Base-by-base conservation (phyloP, 176 grass and related monocot species). In the Cocos nucifera region DNA sequence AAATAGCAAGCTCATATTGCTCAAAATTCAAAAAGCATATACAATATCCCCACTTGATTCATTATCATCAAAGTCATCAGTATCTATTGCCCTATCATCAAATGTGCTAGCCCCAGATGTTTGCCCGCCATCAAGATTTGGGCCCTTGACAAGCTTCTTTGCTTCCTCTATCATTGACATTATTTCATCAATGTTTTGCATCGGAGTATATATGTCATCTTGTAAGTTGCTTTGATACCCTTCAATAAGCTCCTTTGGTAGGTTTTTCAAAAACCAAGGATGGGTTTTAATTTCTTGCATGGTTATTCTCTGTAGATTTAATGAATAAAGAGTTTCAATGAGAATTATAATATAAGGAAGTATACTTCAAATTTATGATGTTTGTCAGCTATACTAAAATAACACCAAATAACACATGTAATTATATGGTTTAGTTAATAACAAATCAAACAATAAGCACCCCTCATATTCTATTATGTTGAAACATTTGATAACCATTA, bases 281-380 rank as follows among this genome's bases (percentile, higher is more conserved):
- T 99, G 88, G 44, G 69, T 89, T 71, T 99, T 99, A 62, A 99
- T 99, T 79, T 99, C 85, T 6, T 85, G 85, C 59, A 99, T 93
- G 22, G 88, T 86, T 71, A 99, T 86, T 59, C 94, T 74, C 94
- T 99, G 79, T 69, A 72, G 2, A 9, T 54, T 44, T 44, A 10
- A 65, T 4, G 50, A 19, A 32, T 17, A 17, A 32, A 75, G 79
- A 58, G 35, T 44, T 44, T 44, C 35, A 44, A 12, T 8, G 3
- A 12, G 1, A 44, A 44, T 3, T 12, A 44, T 12, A 44, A 44
- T 44, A 12, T 3, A 12, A 44, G 9, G 1, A 14, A 44, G 5
- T 44, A 0, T 0, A 44, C 9, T 44, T 12, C 35, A 44, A 44
- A 44, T 44, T 12, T 44, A 44, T 44, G 35, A 44, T 44, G 35